These are phyloP conservation scores for Alternaria panax DNA, from an alignment of 2,329 filamentous ascomycete genomes.

Conservation along the genomic window DNA sequence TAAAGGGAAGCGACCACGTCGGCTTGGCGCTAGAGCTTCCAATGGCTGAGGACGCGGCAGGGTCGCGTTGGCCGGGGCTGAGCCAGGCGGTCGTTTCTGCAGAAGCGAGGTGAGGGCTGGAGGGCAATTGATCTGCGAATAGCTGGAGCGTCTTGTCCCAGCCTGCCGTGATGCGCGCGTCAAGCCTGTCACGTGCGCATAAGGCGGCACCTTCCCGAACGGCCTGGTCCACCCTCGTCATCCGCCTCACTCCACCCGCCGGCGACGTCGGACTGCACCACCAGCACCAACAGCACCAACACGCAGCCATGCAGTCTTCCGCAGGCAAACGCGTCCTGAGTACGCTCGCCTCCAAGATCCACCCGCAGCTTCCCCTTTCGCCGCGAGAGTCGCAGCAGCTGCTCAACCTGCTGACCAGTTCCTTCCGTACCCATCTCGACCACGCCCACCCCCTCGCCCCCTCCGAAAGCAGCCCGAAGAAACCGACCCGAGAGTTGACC, in stretches of 20 bases:
- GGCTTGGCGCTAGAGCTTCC: conserved; percentile 39
- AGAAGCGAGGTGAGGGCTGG: conserved; percentile 17
- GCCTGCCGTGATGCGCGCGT: conserved; percentile 19
- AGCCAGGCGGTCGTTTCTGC: conserved; percentile 18
- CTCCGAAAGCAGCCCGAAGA: conserved; percentile 14
- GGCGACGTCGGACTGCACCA: conserved; percentile 7
- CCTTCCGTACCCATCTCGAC: conserved; percentile 70
- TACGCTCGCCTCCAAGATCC: conserved; percentile 61
- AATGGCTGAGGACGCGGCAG: conserved; percentile 29
- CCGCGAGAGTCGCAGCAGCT: conserved; percentile 66
- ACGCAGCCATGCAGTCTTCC: conserved; percentile 59
- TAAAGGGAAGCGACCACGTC: conserved; percentile 37
- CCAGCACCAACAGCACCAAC: background rate
- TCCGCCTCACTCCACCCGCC: conserved; percentile 6
- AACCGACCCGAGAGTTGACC: conserved; percentile 4
- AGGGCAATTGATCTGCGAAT: conserved; percentile 15
- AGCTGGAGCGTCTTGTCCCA: conserved; percentile 8
- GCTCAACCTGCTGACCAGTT: conserved; percentile 66
- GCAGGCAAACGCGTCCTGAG: conserved; percentile 48
- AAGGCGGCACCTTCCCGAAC: conserved; percentile 12
- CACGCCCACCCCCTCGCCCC: conserved; percentile 57
- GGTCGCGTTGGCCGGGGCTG: conserved; percentile 28
- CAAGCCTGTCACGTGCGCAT: conserved; percentile 18
- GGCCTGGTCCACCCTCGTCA: conserved; percentile 18
- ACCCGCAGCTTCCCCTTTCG: conserved; percentile 61